These are phyloP conservation scores for Lentinus brumalis DNA, from an alignment of 768 basidiomycete species.

Conservation along the genomic window DNA sequence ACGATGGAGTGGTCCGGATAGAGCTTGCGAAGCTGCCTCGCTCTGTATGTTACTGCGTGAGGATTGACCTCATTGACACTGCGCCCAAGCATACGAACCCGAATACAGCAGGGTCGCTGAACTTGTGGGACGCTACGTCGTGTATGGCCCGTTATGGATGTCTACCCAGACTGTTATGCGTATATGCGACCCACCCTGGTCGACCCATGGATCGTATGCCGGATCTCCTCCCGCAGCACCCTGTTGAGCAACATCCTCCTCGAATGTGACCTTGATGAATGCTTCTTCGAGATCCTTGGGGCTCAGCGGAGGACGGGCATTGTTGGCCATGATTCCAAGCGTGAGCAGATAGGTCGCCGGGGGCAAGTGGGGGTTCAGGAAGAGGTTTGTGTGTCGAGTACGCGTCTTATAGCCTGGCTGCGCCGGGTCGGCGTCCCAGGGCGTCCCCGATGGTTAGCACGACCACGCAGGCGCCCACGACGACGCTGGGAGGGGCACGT, in stretches of 20 bases:
- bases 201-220: slow-evolving; percentile 55
- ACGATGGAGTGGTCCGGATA: slow-evolving; percentile 67
- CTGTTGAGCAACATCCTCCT: slow-evolving; percentile 25
- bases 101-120: slow-evolving; percentile 39
- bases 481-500: slow-evolving; percentile 1
- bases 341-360: not conserved
- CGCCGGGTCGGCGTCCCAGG: no score
- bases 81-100: not conserved
- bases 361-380: not conserved
- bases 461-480: not conserved
- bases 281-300: slow-evolving; percentile 36
- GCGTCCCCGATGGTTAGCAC: not conserved
- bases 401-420: no score
- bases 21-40: slow-evolving; percentile 52
- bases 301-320: not conserved
- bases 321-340: not conserved
- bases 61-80: not conserved
- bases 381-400: not conserved
- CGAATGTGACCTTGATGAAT: slow-evolving; percentile 49
- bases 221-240: slow-evolving; percentile 24
- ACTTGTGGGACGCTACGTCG: slow-evolving; percentile 52
- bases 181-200: slow-evolving; percentile 42
- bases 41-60: slow-evolving; percentile 27
- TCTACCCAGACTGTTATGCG: not conserved
- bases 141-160: not conserved